phyloP scores from a whole-genome alignment of 768 basidiomycete genomes.

The Rhodocollybia butyracea region DNA sequence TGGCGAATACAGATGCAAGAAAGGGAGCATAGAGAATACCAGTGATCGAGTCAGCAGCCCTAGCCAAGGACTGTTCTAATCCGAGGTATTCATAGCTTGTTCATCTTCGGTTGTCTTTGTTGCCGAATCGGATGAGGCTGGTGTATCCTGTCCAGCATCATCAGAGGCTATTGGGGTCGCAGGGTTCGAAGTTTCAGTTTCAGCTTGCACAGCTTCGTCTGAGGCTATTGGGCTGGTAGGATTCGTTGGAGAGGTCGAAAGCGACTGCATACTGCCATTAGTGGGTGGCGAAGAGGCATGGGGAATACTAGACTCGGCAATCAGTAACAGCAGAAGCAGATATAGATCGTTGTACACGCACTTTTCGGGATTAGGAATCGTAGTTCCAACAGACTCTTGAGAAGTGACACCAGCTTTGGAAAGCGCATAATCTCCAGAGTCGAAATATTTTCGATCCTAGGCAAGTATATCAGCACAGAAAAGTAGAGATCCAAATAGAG shows the following conservation, averaged over 20 bases:
- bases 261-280: slow-evolving; percentile 43
- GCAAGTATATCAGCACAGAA: slow-evolving; percentile 14
- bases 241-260: slow-evolving; percentile 77
- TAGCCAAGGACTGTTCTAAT: not conserved
- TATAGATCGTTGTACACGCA: slow-evolving; percentile 26
- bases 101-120: not conserved
- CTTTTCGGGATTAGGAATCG: slow-evolving; percentile 98
- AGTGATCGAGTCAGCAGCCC: not conserved
- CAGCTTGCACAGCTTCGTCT: not conserved
- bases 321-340: not conserved
- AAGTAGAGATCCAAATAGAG: slow-evolving; percentile 6
- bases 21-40: not conserved
- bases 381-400: slow-evolving; percentile 87
- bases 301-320: slow-evolving; percentile 62
- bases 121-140: not conserved
- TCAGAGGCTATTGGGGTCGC: too few relatives aligned
- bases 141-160: not conserved
- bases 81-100: not conserved
- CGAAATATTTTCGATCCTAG: slow-evolving; percentile 98
- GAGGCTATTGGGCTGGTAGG: slow-evolving; percentile 49
- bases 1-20: not conserved
- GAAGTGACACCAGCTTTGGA: slow-evolving; percentile 93
- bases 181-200: not conserved
- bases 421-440: slow-evolving; percentile 97
- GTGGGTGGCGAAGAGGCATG: slow-evolving; percentile 77